Evolutionary conservation across 345 rosid genomes (phyloP).

Genomic region (Kandelia obovata): DNA sequence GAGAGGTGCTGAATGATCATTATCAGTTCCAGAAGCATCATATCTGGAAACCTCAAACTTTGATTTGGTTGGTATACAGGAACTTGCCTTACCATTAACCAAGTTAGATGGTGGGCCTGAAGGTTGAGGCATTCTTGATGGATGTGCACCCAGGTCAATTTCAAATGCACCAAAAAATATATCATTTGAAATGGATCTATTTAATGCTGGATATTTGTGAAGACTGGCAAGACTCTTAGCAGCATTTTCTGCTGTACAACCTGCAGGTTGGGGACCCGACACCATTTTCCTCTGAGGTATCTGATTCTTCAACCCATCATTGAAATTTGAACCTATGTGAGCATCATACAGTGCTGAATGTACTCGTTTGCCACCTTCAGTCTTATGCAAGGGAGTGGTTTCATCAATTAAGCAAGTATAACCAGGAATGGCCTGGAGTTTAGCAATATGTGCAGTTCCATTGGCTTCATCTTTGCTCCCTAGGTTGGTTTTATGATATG

Average conservation of each 20-base stretch:
- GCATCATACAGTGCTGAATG: slow-evolving; percentile 29
- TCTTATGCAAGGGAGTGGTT: slow-evolving; percentile 21
- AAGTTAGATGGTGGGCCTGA: slow-evolving; percentile 23
- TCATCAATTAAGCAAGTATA: slow-evolving; percentile 46
- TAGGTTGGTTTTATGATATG: slow-evolving; percentile 34
- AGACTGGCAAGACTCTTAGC: slow-evolving; percentile 20
- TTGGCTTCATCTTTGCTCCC: slow-evolving; percentile 40
- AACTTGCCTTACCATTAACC: slow-evolving; percentile 23
- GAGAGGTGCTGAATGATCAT: slow-evolving; percentile 48
- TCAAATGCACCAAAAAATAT: slow-evolving; percentile 37
- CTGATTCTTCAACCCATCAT: slow-evolving; percentile 25
- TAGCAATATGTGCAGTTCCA: slow-evolving; percentile 42
- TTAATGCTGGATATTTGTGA: slow-evolving; percentile 27
- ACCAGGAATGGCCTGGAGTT: slow-evolving; percentile 48
- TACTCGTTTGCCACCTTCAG: slow-evolving; percentile 27
- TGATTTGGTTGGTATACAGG: slow-evolving; percentile 24
- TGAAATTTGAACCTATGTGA: slow-evolving; percentile 14
- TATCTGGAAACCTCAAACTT: slow-evolving; percentile 32
- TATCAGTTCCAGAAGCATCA: slow-evolving; percentile 35
- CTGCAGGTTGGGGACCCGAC: slow-evolving; percentile 29
- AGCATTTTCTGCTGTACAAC: slow-evolving; percentile 7
- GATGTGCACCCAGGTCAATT: slow-evolving; percentile 26
- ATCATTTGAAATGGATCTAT: slow-evolving; percentile 37
- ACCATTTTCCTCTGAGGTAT: slow-evolving; percentile 24
- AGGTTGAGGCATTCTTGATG: slow-evolving; percentile 32